Evolutionary conservation across 129 eudicot species (phyloP), one percentile per base, ranked within the genome.

Genomic region (Smallanthus sonchifolius): DNA sequence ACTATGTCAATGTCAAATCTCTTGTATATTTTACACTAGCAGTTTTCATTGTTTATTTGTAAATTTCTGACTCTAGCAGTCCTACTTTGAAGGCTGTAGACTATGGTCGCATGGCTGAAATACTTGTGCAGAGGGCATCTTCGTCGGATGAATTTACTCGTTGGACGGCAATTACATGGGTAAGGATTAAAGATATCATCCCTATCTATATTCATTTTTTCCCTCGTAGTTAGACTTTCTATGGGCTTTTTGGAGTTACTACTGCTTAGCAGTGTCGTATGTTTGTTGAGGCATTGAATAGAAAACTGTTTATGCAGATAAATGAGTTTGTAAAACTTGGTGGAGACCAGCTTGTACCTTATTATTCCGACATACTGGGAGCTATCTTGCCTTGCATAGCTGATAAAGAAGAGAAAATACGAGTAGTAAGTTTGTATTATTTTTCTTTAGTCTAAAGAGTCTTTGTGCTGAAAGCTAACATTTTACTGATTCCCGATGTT

Each of bases 61-160:
- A 34, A 74, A 28, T 67, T 49, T 81, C 82, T 83, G 85, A 88
- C 86, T 72, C 75, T 65, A 84, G 79, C 83, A 62, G 77, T 91
- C 69, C 51, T 83, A 73, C 81, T 82, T 81, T 84, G 87, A 88
- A 93, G 98, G 90, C 98, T 84, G 98, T 93, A 93, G 98, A 93
- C 83, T 93, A 93, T 80, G 98, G 98, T 77, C 98, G 98, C 82
- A 93, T 93, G 98, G 97, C 98, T 77, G 97, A 93, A 85, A 93
- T 93, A 74, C 87, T 93, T 84, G 97, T 93, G 43, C 92, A 90
- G 54, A 80, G 98, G 84, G 98, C 98, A 65, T 89, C 91, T 75
- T 86, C 98, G 35, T 83, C 83, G 43, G 98, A 93, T 77, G 98
- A 90, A 75, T 93, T 90, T 78, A 93, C 98, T 73, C 85, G 97